Conservation (phyloP, 179 eudicot species). For the Gypsophila paniculata region DNA sequence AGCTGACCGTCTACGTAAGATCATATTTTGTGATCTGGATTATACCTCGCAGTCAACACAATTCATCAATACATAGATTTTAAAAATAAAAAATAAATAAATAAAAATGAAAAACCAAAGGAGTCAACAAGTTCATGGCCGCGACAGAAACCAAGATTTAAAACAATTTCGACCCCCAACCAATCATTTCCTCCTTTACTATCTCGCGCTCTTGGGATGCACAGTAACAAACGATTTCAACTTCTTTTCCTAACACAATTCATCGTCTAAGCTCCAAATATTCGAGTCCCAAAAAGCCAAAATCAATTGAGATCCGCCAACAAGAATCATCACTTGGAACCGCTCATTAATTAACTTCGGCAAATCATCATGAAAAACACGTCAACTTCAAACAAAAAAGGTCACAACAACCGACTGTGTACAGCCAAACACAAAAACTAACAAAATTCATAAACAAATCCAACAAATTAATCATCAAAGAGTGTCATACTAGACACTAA, state of each 20-base stretch:
- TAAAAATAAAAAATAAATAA: too few relatives aligned
- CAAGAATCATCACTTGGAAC: too few relatives aligned
- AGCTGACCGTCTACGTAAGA: too few relatives aligned
- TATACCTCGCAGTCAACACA: not conserved
- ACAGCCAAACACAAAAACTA: not conserved
- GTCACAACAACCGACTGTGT: too few relatives aligned
- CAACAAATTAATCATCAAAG: conserved; percentile 7
- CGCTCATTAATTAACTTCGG: too few relatives aligned
- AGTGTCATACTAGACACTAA: not conserved
- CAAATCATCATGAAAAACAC: not conserved
- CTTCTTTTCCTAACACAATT: not conserved
- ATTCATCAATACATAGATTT: not conserved
- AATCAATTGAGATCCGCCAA: too few relatives aligned
- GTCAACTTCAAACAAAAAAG: too few relatives aligned
- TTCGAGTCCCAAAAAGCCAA: too few relatives aligned
- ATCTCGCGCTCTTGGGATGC: too few relatives aligned
- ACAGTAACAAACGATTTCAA: too few relatives aligned
- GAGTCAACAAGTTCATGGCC: not conserved
- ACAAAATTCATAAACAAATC: not conserved
- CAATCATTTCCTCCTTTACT: not conserved
- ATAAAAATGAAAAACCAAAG: not conserved
- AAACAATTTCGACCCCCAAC: too few relatives aligned
- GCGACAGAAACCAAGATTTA: too few relatives aligned
- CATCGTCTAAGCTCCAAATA: not conserved
- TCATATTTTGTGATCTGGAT: not conserved